Conservation (phyloP, 371 early-diverging fungal genomes). For the Mucor ambiguus region DNA sequence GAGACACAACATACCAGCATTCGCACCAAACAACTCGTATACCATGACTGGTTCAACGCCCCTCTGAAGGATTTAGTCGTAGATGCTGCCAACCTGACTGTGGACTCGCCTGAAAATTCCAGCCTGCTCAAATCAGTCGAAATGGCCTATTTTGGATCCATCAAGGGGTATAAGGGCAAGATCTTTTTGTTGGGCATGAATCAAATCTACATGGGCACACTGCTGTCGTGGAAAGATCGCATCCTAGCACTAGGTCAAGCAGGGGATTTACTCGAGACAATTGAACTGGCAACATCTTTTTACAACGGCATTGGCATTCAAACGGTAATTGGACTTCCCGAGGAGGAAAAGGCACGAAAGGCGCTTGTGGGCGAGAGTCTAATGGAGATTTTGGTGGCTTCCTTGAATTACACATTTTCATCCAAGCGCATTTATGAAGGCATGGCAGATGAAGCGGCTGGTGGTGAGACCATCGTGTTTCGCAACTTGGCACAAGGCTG, state of each 20-base stretch:
- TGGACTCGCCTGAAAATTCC: constrained; percentile 6
- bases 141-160: constrained; percentile 73
- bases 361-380: constrained; percentile 66
- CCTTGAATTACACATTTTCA: constrained; percentile 69
- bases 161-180: constrained; percentile 69
- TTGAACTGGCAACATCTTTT: constrained; percentile 66
- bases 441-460: constrained; percentile 48
- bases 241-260: constrained; percentile 69
- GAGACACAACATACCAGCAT: constrained; percentile 67
- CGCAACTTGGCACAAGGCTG: constrained; percentile 62
- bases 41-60: constrained; percentile 66
- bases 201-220: constrained; percentile 65
- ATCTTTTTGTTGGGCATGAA: constrained; percentile 68
- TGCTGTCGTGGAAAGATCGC: constrained; percentile 79
- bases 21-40: constrained; percentile 57
- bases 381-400: constrained; percentile 67
- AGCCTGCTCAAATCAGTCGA: constrained; percentile 48
- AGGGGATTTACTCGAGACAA: constrained; percentile 75
- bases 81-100: constrained; percentile 10
- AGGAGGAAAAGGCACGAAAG: constrained; percentile 61
- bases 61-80: constrained; percentile 39
- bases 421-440: constrained; percentile 47
- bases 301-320: constrained; percentile 66
- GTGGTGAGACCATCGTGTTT: constrained; percentile 51
- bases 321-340: constrained; percentile 73